Evolutionary conservation across 768 basidiomycete species (phyloP), one percentile per base, ranked within the genome.

Genomic region (Hemileccinum impolitum): DNA sequence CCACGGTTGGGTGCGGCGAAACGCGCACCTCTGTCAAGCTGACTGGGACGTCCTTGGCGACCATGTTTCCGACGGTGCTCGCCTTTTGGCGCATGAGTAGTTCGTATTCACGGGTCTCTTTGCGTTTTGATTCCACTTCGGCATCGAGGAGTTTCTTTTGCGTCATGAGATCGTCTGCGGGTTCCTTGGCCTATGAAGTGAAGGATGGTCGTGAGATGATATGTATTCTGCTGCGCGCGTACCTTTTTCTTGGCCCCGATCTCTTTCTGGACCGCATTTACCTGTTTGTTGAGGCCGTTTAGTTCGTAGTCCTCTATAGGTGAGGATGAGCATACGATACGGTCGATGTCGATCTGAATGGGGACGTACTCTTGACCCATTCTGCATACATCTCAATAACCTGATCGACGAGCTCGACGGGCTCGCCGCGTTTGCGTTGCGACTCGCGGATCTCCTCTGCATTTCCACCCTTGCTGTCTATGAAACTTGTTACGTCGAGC

Each of bases 231-330:
- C 9, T 13, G 25, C 23, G 38, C 11, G 28, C 65, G 26, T 48
- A 83, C 92, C 84, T 95, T 98, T 71, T 92, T 96, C 81, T 93
- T 96, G 2, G 80, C 76, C 11, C 83, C 84, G 61, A 99, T 97
- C 69, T 97, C 82, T 69, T 98, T 99, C 74, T 99, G 94, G 11
- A 94, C 75, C 13, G 80, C 81, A 60, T 99, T 98, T 35, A 90
- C 81, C 58, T 90, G 79, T 66, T 94, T 94, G 58, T 82, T 77
- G 43, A 88, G 69, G 15, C 75, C 77, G 59, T 88, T 90, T 18
- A 82, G 75, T 43, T 96, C 91, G 63, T 82, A 98, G 60, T 94
- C 87, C 79, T 87, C 95, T 98, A 60, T 0, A 36, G 13, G 15
- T 1, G 13, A 23, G 2, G 13, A 43, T 55, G 38, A 50, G 45